Percentiles rank a stretch among this genome's conserved stretches.
Conservation (phyloP, 75 land plant genomes). For the Ceratopteris richardii region DNA sequence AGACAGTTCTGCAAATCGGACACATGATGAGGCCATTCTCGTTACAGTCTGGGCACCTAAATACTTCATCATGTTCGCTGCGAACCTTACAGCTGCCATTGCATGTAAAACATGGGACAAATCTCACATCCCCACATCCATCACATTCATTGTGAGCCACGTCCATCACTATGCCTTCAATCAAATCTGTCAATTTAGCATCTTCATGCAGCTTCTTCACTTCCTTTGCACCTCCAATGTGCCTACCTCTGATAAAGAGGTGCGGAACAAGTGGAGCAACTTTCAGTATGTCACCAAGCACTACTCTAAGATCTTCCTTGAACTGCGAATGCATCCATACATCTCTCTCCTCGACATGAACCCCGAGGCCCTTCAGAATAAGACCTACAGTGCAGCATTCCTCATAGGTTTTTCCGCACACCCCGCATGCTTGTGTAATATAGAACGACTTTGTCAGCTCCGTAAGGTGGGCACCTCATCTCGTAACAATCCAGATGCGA, state of each 20-base stretch:
- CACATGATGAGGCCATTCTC: too few relatives aligned
- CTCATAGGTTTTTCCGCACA: conserved; percentile 48
- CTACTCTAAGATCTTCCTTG: too few relatives aligned
- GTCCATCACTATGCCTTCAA: conserved; percentile 34
- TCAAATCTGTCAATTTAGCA: conserved; percentile 39
- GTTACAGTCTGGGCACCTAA: conserved; percentile 62
- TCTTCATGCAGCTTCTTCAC: conserved; percentile 43
- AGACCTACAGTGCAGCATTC: conserved; percentile 40
- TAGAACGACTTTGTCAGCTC: too few relatives aligned
- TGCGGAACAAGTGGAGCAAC: conserved; percentile 30
- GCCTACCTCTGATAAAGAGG: conserved; percentile 52
- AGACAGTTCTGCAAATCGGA: too few relatives aligned
- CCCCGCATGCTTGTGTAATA: conserved; percentile 48
- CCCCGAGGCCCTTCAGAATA: conserved; percentile 38
- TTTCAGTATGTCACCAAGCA: conserved; percentile 27
- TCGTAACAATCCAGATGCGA: too few relatives aligned
- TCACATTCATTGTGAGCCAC: conserved; percentile 37
- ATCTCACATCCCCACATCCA: conserved; percentile 52
- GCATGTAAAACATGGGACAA: conserved; percentile 61
- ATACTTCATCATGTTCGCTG: conserved; percentile 29
- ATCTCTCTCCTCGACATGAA: conserved; percentile 58
- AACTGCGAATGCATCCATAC: too few relatives aligned
- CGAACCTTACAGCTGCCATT: conserved; percentile 68
- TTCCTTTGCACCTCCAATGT: conserved; percentile 65
- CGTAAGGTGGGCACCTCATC: too few relatives aligned